Evolutionary conservation across 2,329 filamentous ascomycete species (phyloP).

Genomic region (Fusarium neocosmosporiellum): DNA sequence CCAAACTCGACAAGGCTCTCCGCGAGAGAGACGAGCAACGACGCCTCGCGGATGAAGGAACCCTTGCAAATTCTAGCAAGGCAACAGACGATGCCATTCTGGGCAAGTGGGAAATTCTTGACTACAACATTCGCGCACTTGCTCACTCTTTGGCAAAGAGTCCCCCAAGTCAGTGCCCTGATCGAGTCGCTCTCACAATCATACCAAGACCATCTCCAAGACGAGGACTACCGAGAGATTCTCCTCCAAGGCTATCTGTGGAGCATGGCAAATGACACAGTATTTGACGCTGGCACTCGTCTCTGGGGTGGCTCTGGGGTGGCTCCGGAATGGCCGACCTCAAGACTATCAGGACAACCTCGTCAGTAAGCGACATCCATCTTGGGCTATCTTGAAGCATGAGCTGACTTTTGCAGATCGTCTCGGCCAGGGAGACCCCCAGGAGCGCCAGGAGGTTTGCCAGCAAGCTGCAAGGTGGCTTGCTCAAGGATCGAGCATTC

Average conservation of each 20-base stretch:
- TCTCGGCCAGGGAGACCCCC: not conserved
- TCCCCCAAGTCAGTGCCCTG: rapidly evolving
- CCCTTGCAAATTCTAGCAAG: constrained; percentile 19
- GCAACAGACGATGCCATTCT: constrained; percentile 16
- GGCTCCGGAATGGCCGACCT: rapidly evolving
- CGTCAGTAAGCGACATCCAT: not conserved
- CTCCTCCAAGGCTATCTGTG: constrained; percentile 16
- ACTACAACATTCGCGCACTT: constrained; percentile 29
- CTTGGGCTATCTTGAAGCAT: not conserved
- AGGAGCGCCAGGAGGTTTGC: rapidly evolving
- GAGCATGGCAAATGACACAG: not conserved
- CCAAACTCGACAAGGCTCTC: not conserved
- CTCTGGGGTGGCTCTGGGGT: not conserved
- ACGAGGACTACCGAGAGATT: not conserved
- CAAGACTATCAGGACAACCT: not conserved
- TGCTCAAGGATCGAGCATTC: constrained; percentile 2
- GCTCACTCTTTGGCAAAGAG: not conserved
- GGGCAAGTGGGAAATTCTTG: constrained; percentile 27
- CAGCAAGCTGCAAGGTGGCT: constrained; percentile 10
- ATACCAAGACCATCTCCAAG: rapidly evolving
- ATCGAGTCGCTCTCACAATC: rapidly evolving
- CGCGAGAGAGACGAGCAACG: constrained; percentile 4
- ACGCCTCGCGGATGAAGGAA: not conserved
- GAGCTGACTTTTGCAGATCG: not conserved
- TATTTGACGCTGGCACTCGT: not conserved